A percentile compares a stretch with the other conserved stretches of the same genome.
Evolutionary conservation across 2,329 filamentous ascomycete genomes (phyloP).

Genomic region (Fusarium agapanthi): DNA sequence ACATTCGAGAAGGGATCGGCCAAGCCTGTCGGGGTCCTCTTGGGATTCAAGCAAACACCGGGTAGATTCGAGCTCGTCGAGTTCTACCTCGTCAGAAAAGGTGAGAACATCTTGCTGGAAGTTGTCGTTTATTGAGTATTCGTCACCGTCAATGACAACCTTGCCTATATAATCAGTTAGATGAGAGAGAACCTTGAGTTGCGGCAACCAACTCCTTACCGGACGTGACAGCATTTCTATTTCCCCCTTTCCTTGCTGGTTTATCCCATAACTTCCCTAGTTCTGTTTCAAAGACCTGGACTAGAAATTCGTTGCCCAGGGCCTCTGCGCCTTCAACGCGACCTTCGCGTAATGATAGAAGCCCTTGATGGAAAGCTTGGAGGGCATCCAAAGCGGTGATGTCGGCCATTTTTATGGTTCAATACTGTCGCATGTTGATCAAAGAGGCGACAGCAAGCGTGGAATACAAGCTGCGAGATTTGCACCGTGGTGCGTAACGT

Average conservation of each 20-base stretch:
- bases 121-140: constrained; percentile 84
- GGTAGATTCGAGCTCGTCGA: constrained; percentile 89
- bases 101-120: constrained; percentile 86
- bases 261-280: constrained; percentile 80
- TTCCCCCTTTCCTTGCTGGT: constrained; percentile 76
- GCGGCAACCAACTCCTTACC: constrained; percentile 56
- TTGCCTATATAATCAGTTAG: constrained; percentile 66
- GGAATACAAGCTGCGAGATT: constrained; percentile 33
- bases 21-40: constrained; percentile 72
- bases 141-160: constrained; percentile 74
- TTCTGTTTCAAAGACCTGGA: constrained; percentile 74
- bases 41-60: constrained; percentile 78
- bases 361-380: constrained; percentile 85
- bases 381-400: constrained; percentile 78
- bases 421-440: constrained; percentile 58
- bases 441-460: constrained; percentile 28
- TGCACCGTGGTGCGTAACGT: constrained; percentile 38
- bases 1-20: constrained; percentile 77
- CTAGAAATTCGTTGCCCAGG: constrained; percentile 74
- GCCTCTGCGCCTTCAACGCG: constrained; percentile 69
- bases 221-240: constrained; percentile 74
- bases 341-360: constrained; percentile 78
- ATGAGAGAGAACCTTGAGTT: constrained; percentile 1
- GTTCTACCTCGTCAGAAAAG: constrained; percentile 85
- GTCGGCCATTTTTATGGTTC: constrained; percentile 71